Evolutionary conservation across 257 asterid species (phyloP), one percentile per base, ranked within the genome.

Genomic region (Nicotiana noctiflora): DNA sequence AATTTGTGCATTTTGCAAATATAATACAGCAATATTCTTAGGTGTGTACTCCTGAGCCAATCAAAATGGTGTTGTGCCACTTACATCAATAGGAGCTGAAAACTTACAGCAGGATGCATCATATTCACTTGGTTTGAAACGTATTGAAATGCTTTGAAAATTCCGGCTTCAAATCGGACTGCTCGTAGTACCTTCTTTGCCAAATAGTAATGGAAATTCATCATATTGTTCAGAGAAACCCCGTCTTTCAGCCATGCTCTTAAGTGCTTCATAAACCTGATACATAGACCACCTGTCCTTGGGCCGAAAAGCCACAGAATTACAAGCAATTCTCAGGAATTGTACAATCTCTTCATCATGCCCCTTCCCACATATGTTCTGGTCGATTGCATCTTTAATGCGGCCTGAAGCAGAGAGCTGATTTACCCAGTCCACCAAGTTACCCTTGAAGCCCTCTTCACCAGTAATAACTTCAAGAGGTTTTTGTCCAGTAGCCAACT

Each of bases 361-460:
- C 13, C 97, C 98, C 88, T 82, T 90, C 79, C 96, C 95, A 64
- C 88, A 55, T 10, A 94, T 52, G 78, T 61, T 79, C 72, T 53
- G 86, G 86, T 94, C 97, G 8, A 94, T 89, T 60, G 91, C 90
- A 75, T 93, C 96, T 81, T 89, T 91, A 21, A 93, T 87, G 68
- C 92, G 90, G 8, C 94, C 98, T 17, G 93, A 78, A 55, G 79
- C 70, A 46, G 87, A 81, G 18, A 90, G 90, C 76, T 84, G 94
- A 82, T 76, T 93, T 31, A 92, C 95, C 98, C 98, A 94, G 59
- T 94, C 96, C 84, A 92, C 94, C 79, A 94, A 79, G 88, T 85
- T 94, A 31, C 95, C 98, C 84, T 90, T 94, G 53, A 83, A 86
- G 2, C 82, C 86, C 80, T 90, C 98, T 25, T 90, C 98, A 19